Evolutionary conservation across 495 filamentous ascomycete species (phyloP).

Genomic region (Aspergillus conjunctus): DNA sequence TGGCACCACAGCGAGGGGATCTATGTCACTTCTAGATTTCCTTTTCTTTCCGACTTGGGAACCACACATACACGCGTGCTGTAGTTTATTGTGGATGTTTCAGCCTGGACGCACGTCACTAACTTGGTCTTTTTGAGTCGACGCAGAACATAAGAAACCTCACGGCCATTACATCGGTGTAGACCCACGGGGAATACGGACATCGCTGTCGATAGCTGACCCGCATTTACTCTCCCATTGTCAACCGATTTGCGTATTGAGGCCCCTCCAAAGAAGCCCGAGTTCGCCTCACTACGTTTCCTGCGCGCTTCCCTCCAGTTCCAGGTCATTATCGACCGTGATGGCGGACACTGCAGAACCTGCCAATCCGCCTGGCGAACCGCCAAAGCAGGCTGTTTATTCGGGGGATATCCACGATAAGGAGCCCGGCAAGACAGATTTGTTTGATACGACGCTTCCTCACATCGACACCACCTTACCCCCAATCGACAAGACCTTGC

Average conservation of each 20-base stretch:
- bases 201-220: background rate
- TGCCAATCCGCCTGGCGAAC: conserved; percentile 33
- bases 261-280: background rate
- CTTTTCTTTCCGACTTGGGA: background rate
- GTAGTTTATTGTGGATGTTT: background rate
- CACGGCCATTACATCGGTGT: conserved; percentile 6
- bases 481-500: conserved; percentile 43
- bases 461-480: conserved; percentile 38
- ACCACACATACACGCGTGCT: background rate
- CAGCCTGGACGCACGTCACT: conserved; percentile 14
- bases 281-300: background rate
- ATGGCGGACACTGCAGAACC: conserved; percentile 44
- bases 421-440: conserved; percentile 12
- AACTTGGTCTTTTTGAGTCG: conserved; percentile 15
- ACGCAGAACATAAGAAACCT: conserved; percentile 13
- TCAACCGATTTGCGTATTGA: conserved; percentile 3
- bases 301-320: background rate
- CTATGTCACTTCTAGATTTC: background rate
- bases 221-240: conserved; percentile 2
- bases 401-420: conserved; percentile 25
- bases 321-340: conserved; percentile 1
- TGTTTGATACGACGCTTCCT: conserved; percentile 14
- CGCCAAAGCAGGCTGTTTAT: conserved; percentile 30
- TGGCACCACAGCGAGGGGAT: background rate
- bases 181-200: conserved; percentile 15